Evolutionary conservation across 83 land plant species (phyloP).

Genomic region (Isoetes engelmannii): DNA sequence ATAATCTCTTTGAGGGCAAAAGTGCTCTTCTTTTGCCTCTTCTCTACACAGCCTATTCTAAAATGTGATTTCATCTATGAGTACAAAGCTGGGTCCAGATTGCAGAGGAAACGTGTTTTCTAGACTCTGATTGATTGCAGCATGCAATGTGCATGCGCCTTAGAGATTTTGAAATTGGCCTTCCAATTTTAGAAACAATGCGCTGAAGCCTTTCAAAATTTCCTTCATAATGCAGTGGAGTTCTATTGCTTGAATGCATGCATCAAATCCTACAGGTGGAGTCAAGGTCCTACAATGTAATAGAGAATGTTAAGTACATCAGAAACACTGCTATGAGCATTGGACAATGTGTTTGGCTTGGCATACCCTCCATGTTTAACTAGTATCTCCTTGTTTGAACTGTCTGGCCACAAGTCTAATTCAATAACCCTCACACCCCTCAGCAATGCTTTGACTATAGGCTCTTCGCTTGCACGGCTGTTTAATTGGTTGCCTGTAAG

Average conservation of each 20-base stretch:
- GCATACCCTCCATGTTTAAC: not conserved
- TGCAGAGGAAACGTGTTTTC: no score
- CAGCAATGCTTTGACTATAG: not conserved
- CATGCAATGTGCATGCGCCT: no score
- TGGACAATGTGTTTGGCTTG: constrained; percentile 4
- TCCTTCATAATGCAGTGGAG: no score
- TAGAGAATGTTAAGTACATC: not conserved
- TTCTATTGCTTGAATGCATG: constrained; percentile 51
- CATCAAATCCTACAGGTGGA: constrained; percentile 45
- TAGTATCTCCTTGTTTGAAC: not conserved
- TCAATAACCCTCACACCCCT: not conserved
- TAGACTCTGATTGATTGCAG: no score
- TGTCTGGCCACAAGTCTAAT: not conserved
- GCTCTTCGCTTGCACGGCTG: not conserved
- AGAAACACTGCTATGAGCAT: not conserved
- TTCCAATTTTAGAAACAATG: no score
- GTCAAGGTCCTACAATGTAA: constrained; percentile 50
- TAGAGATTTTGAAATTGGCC: no score
- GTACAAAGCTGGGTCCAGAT: no score
- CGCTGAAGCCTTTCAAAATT: no score
- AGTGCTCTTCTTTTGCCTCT: no score
- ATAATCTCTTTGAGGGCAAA: no score
- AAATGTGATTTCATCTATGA: no score
- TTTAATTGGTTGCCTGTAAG: not conserved
- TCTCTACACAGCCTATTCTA: no score